phyloP scores from a whole-genome alignment of 179 eudicot genomes.

The Nepenthes alata region DNA sequence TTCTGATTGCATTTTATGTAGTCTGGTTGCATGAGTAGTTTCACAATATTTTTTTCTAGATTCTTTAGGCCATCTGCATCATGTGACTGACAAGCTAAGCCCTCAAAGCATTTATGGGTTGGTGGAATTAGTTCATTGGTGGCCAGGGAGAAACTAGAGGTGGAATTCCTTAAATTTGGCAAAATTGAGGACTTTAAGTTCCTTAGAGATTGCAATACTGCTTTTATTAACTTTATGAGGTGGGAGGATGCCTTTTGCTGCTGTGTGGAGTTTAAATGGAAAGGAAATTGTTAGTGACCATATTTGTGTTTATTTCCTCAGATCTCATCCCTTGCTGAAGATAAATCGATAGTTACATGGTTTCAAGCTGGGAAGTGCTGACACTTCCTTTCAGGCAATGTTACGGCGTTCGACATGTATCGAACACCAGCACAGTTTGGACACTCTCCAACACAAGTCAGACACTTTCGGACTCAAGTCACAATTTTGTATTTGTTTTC shows the following conservation, averaged over 20 bases:
- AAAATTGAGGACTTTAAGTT: conserved; percentile 75
- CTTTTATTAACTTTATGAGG: conserved; percentile 58
- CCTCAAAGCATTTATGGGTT: conserved; percentile 89
- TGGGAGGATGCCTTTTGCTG: conserved; percentile 78
- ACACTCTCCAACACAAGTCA: too few species aligned
- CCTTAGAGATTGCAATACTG: conserved; percentile 74
- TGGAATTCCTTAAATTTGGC: conserved; percentile 63
- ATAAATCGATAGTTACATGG: conserved; percentile 25
- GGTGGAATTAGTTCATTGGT: conserved; percentile 66
- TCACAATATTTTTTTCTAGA: too few species aligned
- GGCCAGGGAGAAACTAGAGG: conserved; percentile 69
- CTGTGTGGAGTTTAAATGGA: conserved; percentile 65
- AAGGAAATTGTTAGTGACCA: conserved; percentile 49
- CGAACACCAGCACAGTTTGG: too few species aligned
- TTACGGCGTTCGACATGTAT: too few species aligned
- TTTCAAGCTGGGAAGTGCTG: background rate
- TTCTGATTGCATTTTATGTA: too few species aligned
- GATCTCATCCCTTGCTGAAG: conserved; percentile 64
- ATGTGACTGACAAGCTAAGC: conserved; percentile 59
- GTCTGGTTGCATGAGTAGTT: too few species aligned
- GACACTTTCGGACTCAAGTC: too few species aligned
- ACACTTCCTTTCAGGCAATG: too few species aligned
- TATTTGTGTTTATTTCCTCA: conserved; percentile 79
- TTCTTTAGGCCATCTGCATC: conserved; percentile 4
- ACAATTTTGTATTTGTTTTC: too few species aligned